These are phyloP conservation scores for Arachnomyces sp. DNA, from an alignment of 2,329 filamentous ascomycete genomes.

Conservation along the genomic window DNA sequence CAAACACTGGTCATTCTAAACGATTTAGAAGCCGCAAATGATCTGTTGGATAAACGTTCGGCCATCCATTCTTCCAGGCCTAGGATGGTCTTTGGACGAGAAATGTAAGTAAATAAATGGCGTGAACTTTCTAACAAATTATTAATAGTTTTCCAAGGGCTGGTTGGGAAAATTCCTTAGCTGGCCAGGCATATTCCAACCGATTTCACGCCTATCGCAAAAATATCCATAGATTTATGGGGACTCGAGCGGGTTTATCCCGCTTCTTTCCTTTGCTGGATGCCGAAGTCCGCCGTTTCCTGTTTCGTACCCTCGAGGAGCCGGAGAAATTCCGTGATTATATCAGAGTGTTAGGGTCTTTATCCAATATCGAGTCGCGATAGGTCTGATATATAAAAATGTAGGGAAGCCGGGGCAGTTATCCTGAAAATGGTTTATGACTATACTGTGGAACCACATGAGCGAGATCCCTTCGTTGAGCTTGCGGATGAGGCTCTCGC, in stretches of 20 bases:
- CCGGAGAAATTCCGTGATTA: slow-evolving; percentile 35
- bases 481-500: slow-evolving; percentile 34
- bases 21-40: slow-evolving; percentile 19
- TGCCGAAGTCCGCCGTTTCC: slow-evolving; percentile 37
- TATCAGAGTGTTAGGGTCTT: slow-evolving; percentile 30
- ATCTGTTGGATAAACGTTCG: slow-evolving; percentile 19
- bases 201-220: slow-evolving; percentile 39
- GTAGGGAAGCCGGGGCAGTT: slow-evolving; percentile 32
- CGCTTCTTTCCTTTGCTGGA: slow-evolving; percentile 40
- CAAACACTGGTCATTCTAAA: slow-evolving; percentile 32
- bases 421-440: slow-evolving; percentile 42
- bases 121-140: not conserved
- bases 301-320: slow-evolving; percentile 35
- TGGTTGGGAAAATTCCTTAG: slow-evolving; percentile 34
- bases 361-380: not conserved
- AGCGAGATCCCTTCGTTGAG: slow-evolving; percentile 38
- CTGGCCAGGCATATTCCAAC: slow-evolving; percentile 29
- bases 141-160: slow-evolving; percentile 15
- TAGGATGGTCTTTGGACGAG: slow-evolving; percentile 23
- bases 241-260: slow-evolving; percentile 32
- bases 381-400: not conserved
- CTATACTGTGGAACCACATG: slow-evolving; percentile 36
- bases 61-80: slow-evolving; percentile 25
- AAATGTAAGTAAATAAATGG: slow-evolving; percentile 26
- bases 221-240: slow-evolving; percentile 39